phyloP scores from a whole-genome alignment of 306 rosid species.

The Lotus japonicus region DNA sequence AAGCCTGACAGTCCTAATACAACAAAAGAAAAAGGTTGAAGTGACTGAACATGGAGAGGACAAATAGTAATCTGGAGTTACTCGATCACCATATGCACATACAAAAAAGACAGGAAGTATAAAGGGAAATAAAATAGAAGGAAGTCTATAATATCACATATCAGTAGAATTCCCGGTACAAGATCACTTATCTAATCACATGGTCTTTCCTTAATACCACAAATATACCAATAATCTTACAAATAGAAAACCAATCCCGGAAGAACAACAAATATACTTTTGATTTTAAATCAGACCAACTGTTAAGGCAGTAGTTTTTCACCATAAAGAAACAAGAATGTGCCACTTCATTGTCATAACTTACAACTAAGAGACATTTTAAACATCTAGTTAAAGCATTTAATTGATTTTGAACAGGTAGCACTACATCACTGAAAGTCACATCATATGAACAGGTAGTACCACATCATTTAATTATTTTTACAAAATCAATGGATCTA shows the following conservation, averaged over 20 bases:
- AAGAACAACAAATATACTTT: neutral
- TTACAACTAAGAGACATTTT: too few species aligned
- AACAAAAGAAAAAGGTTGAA: neutral
- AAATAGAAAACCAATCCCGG: too few species aligned
- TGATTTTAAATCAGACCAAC: conserved; percentile 3
- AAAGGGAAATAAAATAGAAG: too few species aligned
- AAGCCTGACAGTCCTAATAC: neutral
- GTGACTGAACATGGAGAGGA: neutral
- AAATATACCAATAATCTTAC: neutral
- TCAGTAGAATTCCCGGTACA: neutral
- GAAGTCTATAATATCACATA: too few species aligned
- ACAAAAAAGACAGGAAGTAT: neutral
- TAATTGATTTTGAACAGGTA: too few species aligned
- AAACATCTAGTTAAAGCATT: too few species aligned
- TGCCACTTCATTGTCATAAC: neutral
- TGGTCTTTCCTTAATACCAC: neutral
- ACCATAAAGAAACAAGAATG: neutral
- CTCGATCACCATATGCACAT: conserved; percentile 3
- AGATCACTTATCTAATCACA: conserved; percentile 7
- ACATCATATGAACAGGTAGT: too few species aligned
- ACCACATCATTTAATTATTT: too few species aligned
- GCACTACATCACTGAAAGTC: too few species aligned
- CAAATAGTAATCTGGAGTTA: neutral
- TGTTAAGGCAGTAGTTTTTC: neutral
- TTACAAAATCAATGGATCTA: too few species aligned